A percentile compares a stretch with the other conserved stretches of the same genome.
Conservation (phyloP, 164 flowering plant genomes). For the Vitis vinifera region DNA sequence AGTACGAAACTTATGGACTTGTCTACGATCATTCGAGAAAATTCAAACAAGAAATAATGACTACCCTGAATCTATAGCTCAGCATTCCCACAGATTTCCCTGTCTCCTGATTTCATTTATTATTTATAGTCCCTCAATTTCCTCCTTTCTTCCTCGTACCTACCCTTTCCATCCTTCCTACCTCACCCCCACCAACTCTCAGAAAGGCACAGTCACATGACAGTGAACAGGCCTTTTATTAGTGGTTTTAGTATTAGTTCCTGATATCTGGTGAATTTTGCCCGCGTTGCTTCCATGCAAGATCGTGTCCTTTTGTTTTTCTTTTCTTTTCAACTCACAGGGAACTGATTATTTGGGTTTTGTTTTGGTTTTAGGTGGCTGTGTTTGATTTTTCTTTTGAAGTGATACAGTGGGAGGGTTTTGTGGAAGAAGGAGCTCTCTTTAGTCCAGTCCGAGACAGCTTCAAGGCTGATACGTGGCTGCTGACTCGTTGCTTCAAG, state of each 20-base stretch:
- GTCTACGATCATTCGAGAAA: not conserved
- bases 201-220: too few species aligned
- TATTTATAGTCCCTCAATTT: not conserved
- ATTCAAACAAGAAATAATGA: not conserved
- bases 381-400: not conserved
- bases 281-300: too few species aligned
- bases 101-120: slow-evolving; percentile 3
- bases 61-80: slow-evolving; percentile 17
- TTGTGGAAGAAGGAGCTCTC: slow-evolving; percentile 38
- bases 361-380: too few species aligned
- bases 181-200: not conserved
- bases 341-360: too few species aligned
- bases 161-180: not conserved
- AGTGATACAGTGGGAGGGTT: not conserved
- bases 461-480: slow-evolving; percentile 26
- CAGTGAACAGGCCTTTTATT: too few species aligned
- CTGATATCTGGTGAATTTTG: too few species aligned
- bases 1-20: slow-evolving; percentile 1
- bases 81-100: slow-evolving; percentile 15
- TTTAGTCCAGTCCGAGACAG: slow-evolving; percentile 50
- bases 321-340: too few species aligned
- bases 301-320: too few species aligned
- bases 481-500: slow-evolving; percentile 51
- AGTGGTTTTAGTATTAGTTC: too few species aligned
- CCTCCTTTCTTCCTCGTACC: slow-evolving; percentile 20